Evolutionary conservation across 1,284 basidiomycete species (phyloP), one percentile per base, ranked within the genome.

Genomic region (Leccinum subfulvum): DNA sequence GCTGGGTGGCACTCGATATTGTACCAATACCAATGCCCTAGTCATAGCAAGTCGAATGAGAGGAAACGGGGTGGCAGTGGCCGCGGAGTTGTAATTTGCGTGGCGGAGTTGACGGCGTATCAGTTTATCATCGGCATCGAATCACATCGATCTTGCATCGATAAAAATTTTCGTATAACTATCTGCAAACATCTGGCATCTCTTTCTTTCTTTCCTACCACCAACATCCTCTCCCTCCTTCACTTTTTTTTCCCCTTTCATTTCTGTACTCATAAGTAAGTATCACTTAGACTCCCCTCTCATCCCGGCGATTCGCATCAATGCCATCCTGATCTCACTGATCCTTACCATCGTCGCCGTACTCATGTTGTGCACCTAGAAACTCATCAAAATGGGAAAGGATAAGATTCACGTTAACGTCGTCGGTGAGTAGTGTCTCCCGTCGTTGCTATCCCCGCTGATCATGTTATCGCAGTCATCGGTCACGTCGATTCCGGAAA

Each of bases 401-500:
- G 90, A 92, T 68, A 93, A 92, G 83, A 80, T 72, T 72, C 91
- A 94, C 86, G 86, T 94, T 84, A 94, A 94, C 87, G 92, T 95
- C 80, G 92, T 95, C 81, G 92, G 91, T 93, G 65, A 69, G 90
- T 83, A 64, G 75, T 71, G 37, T 55, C 57, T 61, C 13, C 37
- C 62, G 41, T 63, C 57, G 62, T 60, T 23, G 13, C 1, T 54
- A 5, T 16, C 18, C 57, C 57, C 61, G 59, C 65, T 68, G 64
- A 75, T 78, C 65, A 68, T 64, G 65, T 64, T 63, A 77, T 82
- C 75, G 74, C 81, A 93, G 94, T 97, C 81, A 95, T 96, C 84
- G 94, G 94, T 70, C 94, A 97, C 85, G 94, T 96, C 91, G 92
- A 95, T 84, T 94, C 92, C 78, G 93, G 97, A 74, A 98, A 98